A percentile compares a stretch with the other conserved stretches of the same genome.
phyloP scores from a whole-genome alignment of 768 basidiomycete species.

The Tricholoma saponaceum region DNA sequence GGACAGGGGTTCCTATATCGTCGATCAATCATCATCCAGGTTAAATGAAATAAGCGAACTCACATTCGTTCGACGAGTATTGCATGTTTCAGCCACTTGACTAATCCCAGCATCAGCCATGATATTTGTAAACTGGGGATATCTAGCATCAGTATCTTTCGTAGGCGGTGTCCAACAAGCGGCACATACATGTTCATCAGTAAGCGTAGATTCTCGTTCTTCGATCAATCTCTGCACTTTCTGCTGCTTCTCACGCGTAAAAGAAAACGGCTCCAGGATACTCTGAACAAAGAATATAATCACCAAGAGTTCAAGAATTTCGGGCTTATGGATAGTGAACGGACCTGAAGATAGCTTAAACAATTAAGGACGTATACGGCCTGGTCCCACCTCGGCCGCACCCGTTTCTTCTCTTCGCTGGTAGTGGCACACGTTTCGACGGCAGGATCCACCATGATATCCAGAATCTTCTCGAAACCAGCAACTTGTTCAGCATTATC shows the following conservation, averaged over 20 bases:
- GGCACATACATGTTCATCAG: slow-evolving; percentile 76
- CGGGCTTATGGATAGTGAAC: slow-evolving; percentile 15
- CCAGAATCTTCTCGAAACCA: slow-evolving; percentile 69
- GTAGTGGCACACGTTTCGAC: slow-evolving; percentile 69
- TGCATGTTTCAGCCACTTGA: slow-evolving; percentile 40
- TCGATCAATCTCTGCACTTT: slow-evolving; percentile 60
- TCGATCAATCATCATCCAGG: background rate
- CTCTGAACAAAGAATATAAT: slow-evolving; percentile 33
- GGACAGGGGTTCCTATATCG: slow-evolving; percentile 62
- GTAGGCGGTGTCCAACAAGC: background rate
- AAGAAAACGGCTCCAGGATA: slow-evolving; percentile 62
- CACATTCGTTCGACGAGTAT: slow-evolving; percentile 36
- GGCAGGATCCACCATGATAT: slow-evolving; percentile 82
- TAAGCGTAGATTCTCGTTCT: slow-evolving; percentile 56
- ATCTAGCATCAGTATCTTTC: background rate
- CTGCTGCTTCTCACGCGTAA: slow-evolving; percentile 58
- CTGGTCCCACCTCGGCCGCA: slow-evolving; percentile 69
- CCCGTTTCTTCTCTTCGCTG: slow-evolving; percentile 58
- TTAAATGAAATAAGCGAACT: background rate
- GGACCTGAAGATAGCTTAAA: slow-evolving; percentile 74
- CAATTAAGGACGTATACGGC: slow-evolving; percentile 86
- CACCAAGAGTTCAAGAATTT: background rate
- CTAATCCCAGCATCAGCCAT: slow-evolving; percentile 52
- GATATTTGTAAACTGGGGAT: slow-evolving; percentile 42
- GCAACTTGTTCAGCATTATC: slow-evolving; percentile 34